Percentiles rank a stretch among this genome's conserved stretches.
These are phyloP conservation scores for Patellaria atrata DNA, from an alignment of 495 filamentous ascomycete species.

Conservation along the genomic window DNA sequence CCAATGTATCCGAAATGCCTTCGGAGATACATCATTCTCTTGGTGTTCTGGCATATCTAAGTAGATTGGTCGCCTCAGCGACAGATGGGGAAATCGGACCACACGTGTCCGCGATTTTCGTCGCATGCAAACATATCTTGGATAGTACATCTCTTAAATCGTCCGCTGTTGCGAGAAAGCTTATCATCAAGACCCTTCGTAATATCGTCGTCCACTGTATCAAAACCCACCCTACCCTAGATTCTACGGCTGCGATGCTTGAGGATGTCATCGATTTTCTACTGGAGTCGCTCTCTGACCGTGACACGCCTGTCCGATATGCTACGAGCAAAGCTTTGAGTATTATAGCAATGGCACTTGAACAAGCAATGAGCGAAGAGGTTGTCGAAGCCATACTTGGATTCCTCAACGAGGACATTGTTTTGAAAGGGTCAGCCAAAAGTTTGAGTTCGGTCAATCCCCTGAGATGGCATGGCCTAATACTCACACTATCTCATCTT, in stretches of 20 bases:
- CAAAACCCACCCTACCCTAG: constrained; percentile 22
- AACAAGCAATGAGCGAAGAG: constrained; percentile 63
- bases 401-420: constrained; percentile 58
- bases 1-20: constrained; percentile 21
- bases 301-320: constrained; percentile 77
- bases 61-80: constrained; percentile 48
- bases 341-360: constrained; percentile 63
- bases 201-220: constrained; percentile 52
- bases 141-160: constrained; percentile 31
- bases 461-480: constrained; percentile 80
- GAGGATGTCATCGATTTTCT: constrained; percentile 63
- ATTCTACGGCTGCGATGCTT: constrained; percentile 24
- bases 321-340: constrained; percentile 88
- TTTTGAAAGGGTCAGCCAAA: constrained; percentile 42
- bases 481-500: constrained; percentile 72
- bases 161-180: constrained; percentile 64
- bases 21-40: constrained; percentile 45
- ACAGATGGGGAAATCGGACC: constrained; percentile 38
- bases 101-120: constrained; percentile 37
- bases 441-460: constrained; percentile 63
- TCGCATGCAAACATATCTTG: constrained; percentile 35
- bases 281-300: constrained; percentile 55
- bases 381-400: constrained; percentile 75
- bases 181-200: constrained; percentile 68
- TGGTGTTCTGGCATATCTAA: constrained; percentile 64